phyloP scores from a whole-genome alignment of 345 rosid species.

The Sapria himalayana region DNA sequence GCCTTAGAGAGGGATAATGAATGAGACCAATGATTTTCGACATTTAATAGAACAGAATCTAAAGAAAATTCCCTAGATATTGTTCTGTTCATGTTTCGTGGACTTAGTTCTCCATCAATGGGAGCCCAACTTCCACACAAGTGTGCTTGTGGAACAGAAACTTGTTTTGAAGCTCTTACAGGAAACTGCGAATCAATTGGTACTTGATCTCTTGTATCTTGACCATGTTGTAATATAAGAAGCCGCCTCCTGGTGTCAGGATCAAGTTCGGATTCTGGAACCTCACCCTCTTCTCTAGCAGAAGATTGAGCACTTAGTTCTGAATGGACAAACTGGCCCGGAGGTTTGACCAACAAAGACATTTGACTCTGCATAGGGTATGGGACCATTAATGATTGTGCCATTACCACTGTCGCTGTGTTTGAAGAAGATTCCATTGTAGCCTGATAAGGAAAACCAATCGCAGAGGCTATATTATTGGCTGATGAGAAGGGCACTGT shows the following conservation, averaged over 20 bases:
- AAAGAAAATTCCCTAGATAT: conserved; percentile 40
- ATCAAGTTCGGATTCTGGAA: conserved; percentile 94
- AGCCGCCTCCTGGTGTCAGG: conserved; percentile 94
- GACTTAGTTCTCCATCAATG: conserved; percentile 71
- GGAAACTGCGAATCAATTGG: conserved; percentile 55
- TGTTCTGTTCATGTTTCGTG: conserved; percentile 35
- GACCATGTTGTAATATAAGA: conserved; percentile 94
- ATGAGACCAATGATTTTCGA: conserved; percentile 47
- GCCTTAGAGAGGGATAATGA: conserved; percentile 38
- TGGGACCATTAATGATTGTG: conserved; percentile 28
- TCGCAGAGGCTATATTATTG: conserved; percentile 42
- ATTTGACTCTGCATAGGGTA: conserved; percentile 35
- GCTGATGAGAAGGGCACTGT: conserved; percentile 30
- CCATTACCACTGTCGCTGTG: conserved; percentile 24
- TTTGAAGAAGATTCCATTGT: conserved; percentile 47
- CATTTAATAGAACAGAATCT: conserved; percentile 41
- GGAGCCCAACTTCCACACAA: conserved; percentile 63
- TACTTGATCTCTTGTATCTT: conserved; percentile 57
- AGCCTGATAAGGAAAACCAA: conserved; percentile 31
- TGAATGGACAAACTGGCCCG: conserved; percentile 29
- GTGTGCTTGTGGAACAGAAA: conserved; percentile 38
- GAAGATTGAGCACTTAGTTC: conserved; percentile 73
- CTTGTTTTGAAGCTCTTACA: conserved; percentile 38
- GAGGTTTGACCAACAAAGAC: conserved; percentile 32
- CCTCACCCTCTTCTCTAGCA: conserved; percentile 98